phyloP scores from a whole-genome alignment of 805 yeast genomes.

The Starmerella potacharoeniae region DNA sequence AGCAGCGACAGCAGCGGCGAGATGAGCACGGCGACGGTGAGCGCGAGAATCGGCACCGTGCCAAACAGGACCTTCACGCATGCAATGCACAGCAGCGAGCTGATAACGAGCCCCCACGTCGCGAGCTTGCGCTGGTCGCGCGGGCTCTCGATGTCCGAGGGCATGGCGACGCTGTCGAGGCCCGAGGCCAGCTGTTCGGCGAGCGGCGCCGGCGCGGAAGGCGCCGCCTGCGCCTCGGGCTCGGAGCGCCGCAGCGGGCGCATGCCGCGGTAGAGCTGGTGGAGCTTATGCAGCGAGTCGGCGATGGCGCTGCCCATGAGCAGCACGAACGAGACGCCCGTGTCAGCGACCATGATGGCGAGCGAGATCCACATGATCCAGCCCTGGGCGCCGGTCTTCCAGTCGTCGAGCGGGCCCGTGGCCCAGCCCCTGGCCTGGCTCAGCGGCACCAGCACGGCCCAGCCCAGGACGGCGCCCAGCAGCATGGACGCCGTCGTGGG shows the following conservation, averaged over 20 bases:
- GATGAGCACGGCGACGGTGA: conserved; percentile 53
- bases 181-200: not conserved
- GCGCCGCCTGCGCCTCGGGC: not conserved
- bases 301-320: conserved; percentile 4
- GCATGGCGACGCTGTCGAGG: not conserved
- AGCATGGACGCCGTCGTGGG: conserved; percentile 86
- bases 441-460: conserved; percentile 84
- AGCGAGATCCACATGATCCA: conserved; percentile 94
- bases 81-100: conserved; percentile 56
- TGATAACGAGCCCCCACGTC: conserved; percentile 47
- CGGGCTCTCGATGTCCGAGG: conserved; percentile 8
- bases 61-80: conserved; percentile 55
- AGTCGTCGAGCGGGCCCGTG: conserved; percentile 76
- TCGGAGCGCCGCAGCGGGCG: not conserved
- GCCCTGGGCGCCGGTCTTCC: conserved; percentile 91
- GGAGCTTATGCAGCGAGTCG: not conserved
- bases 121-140: conserved; percentile 12
- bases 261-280: not conserved
- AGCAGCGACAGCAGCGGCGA: conserved; percentile 72
- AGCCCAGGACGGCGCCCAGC: conserved; percentile 78
- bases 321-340: conserved; percentile 58
- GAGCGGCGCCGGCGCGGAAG: not conserved
- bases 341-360: conserved; percentile 88
- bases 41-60: conserved; percentile 59
- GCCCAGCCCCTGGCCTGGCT: conserved; percentile 72